Base-by-base conservation (phyloP, 176 grass and related monocot species). In the Tuctoria greenei region DNA sequence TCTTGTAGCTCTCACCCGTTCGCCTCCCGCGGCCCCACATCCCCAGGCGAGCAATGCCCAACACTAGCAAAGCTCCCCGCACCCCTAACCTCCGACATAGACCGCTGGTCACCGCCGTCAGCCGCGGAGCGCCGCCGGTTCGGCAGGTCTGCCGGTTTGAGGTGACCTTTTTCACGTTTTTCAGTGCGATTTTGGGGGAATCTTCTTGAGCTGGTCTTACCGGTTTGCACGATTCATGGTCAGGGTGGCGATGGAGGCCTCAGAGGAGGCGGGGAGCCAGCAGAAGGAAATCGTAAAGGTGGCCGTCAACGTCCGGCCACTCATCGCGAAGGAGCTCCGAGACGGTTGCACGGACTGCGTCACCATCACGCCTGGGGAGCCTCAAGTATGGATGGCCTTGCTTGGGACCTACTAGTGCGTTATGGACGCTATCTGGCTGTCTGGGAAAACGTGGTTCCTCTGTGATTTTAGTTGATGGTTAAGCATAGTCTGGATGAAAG, bases 251-350 rank as follows among this genome's bases (percentile, higher is more conserved):
- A 90, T 90, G 91, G 91, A 90, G 59, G 16, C 52, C 25, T 41
- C 59, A 24, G 91, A 93, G 60, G 79, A 69, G 71, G 66, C 61
- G 26, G 64, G 67, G 70, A 14, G 64, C 27, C 83, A 74, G 43
- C 69, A 83, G 42, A 85, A 85, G 34, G 95, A 99, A n/a, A 86
- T 82, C 67, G 95, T 99, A 24, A 99, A 95, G 85, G 95, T 99
- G 2, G 91, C 87, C 10, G 91, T 99, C 69, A 99, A 99, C 70
- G 71, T 95, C n/a, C 76, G 95, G 39, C 95, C 95, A 23, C 92
- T 98, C 23, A 95, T 98, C 76, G 94, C 91, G 51, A 10, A 59
- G 11, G 95, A 98, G 86, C 95, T 98, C 47, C 84, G 90, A 61
- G 73, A 86, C 1, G 95, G 95, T 7, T 92, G 89, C 67, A 90